Evolutionary conservation across 768 basidiomycete species (phyloP).

Genomic region (Pluteus cervinus): DNA sequence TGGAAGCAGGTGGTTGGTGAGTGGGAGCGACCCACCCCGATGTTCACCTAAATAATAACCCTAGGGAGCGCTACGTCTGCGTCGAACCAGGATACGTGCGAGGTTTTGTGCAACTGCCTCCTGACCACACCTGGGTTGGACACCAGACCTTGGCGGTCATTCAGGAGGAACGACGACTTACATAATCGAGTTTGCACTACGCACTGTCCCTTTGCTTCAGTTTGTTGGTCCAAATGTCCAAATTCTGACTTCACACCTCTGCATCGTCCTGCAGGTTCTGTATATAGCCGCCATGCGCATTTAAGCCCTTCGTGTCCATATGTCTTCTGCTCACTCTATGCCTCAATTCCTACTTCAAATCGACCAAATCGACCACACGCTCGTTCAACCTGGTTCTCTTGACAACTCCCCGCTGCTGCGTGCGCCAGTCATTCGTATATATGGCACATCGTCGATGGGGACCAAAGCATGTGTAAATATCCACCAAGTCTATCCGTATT

Average conservation of each 20-base stretch:
- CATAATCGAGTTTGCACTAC: constrained; percentile 9
- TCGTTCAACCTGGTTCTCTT: constrained; percentile 52
- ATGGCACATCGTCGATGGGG: constrained; percentile 73
- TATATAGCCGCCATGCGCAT: too few relatives aligned
- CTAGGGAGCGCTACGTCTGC: constrained; percentile 83
- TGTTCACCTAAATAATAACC: constrained; percentile 1
- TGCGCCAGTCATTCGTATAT: constrained; percentile 83
- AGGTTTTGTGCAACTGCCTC: constrained; percentile 57
- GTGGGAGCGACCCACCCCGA: constrained; percentile 13
- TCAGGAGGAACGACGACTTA: constrained; percentile 20
- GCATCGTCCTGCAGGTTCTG: too few relatives aligned
- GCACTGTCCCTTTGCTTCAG: too few relatives aligned
- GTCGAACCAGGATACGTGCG: constrained; percentile 86
- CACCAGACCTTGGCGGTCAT: constrained; percentile 59
- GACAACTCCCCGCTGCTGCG: constrained; percentile 57
- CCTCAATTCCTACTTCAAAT: constrained; percentile 36
- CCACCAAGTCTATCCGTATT: constrained; percentile 93
- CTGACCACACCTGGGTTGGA: constrained; percentile 72
- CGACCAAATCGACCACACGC: constrained; percentile 59
- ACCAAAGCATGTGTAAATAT: constrained; percentile 82
- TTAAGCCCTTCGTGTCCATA: too few relatives aligned
- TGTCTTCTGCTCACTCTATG: too few relatives aligned
- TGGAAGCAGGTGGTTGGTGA: constrained; percentile 88
- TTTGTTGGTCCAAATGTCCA: too few relatives aligned
- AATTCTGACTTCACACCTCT: too few relatives aligned